Base-by-base conservation (phyloP, 495 filamentous ascomycete species). In the Neurospora sp. region DNA sequence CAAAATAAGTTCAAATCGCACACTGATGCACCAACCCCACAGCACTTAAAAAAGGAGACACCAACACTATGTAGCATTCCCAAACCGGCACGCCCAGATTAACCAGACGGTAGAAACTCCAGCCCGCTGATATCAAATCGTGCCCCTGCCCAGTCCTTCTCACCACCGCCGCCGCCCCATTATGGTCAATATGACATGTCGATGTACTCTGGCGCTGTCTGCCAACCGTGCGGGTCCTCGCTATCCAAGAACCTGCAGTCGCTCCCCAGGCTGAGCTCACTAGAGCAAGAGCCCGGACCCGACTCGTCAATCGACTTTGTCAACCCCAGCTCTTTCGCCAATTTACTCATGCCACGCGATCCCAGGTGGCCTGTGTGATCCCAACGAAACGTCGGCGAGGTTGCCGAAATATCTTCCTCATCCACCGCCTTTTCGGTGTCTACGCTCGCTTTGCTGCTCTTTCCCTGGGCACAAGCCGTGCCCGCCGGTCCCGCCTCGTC, bases 141-240 rank as follows among this genome's bases (percentile, higher is more conserved):
- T 66, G 31, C 34, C 28, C 15, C 15, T 66, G 28, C 13, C 24
- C 54, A 62, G 54, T 34, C 28, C 45, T 34, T 59, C 28, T 4
- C 28, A 17, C 11, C 21, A 17, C 13, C 24, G 13, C 24, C 48
- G 48, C 21, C 48, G 48, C 48, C 10, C 11, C 21, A 62, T 66
- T 34, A 66, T 66, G 54, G 28, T 66, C 15, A 34, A 34, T 66
- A 19, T 36, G 54, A 34, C 54, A 66, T 34, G 54, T 66, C 54
- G 24, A 66, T 34, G 54, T 66, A 66, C 54, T 66, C 54, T 8
- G 54, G 28, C 3, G 73, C 72, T 43, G 48, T 21, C n/a, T 40
- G 43, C 78, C 78, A 79, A 0, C 78, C 78, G 28, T 62, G 78
- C 39, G 78, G 78, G 39, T 21, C 75, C 37, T 79, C 78, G 24